Evolutionary conservation across 2,329 filamentous ascomycete genomes (phyloP), one percentile per base, ranked within the genome.

Genomic region (Sclerotinia subarctica): DNA sequence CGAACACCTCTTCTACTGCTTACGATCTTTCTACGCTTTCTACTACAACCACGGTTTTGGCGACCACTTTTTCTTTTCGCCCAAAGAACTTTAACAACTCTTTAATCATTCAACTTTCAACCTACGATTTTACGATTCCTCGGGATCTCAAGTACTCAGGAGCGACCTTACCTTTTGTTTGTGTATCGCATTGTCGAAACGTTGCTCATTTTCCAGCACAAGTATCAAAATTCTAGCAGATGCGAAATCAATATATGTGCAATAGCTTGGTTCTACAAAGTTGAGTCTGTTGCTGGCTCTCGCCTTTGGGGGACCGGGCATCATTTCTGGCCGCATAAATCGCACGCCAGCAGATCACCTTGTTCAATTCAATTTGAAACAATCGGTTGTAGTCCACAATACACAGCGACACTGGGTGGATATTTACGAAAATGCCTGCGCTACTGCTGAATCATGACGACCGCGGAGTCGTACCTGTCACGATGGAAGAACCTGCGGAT

Each of bases 391-490:
- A 7, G n/a, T 53, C 7, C 29, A 42, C 49, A 13, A 44, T 17
- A 44, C 32, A 2, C 19, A 3, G 32, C 49, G 35, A 56, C 47
- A 29, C 17, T 13, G 26, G 46, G 15, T 8, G 2, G 3, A 47
- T n/a, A 38, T 19, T 15, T 51, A 32, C 35, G n/a, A 63, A 52
- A 52, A 76, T 76, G 74, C 73, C 74, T 69, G 74, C 72, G 58
- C 60, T 73, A 62, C 68, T 74, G 32, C 68, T 72, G 56, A 71
- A 71, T 13, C 72, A 71, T 70, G 74, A 76, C 24, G 56, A 60
- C 35, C 69, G 54, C 69, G 38, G 67, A 71, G 63, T 53, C 29
- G 49, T 54, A 24, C 42, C 67, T 5, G 72, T 70, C n/a, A 49
- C 57, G 19, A 67, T 32, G 8, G 49, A 53, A 13, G 65, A 67